phyloP scores from a whole-genome alignment of 2,329 filamentous ascomycete species.

The Aspergillus brunneoviolaceus region DNA sequence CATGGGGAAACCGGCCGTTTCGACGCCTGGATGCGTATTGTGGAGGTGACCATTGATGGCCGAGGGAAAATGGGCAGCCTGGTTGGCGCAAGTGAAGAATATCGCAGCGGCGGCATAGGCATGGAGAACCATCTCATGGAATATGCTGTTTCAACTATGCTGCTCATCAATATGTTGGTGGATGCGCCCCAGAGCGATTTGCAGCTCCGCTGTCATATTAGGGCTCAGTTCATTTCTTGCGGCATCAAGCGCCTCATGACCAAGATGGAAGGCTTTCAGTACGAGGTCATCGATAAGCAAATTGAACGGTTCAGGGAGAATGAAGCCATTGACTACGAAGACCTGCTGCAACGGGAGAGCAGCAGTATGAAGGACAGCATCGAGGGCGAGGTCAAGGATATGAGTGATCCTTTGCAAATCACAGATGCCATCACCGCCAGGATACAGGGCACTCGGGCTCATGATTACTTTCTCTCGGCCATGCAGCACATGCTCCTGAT shows the following conservation, averaged over 20 bases:
- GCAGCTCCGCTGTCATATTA: conserved; percentile 87
- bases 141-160: conserved; percentile 91
- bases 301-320: conserved; percentile 90
- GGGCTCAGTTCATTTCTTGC: conserved; percentile 92
- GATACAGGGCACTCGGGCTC: conserved; percentile 76
- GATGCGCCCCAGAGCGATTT: conserved; percentile 87
- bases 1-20: conserved; percentile 93
- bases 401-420: conserved; percentile 90
- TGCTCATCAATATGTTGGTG: conserved; percentile 94
- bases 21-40: conserved; percentile 97
- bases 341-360: conserved; percentile 87
- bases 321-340: conserved; percentile 97
- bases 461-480: conserved; percentile 94
- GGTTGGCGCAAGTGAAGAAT: conserved; percentile 93
- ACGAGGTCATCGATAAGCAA: conserved; percentile 97
- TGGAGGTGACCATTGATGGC: conserved; percentile 94
- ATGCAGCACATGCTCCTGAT: conserved; percentile 94
- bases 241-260: conserved; percentile 90
- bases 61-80: conserved; percentile 98
- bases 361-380: conserved; percentile 86
- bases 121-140: conserved; percentile 99
- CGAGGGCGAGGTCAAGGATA: conserved; percentile 83
- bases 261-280: conserved; percentile 98
- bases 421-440: conserved; percentile 88
- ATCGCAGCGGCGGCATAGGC: conserved; percentile 91